These are phyloP conservation scores for Plasmopara muralis DNA, from an alignment of 352 stramenopile genomes.

Conservation along the genomic window DNA sequence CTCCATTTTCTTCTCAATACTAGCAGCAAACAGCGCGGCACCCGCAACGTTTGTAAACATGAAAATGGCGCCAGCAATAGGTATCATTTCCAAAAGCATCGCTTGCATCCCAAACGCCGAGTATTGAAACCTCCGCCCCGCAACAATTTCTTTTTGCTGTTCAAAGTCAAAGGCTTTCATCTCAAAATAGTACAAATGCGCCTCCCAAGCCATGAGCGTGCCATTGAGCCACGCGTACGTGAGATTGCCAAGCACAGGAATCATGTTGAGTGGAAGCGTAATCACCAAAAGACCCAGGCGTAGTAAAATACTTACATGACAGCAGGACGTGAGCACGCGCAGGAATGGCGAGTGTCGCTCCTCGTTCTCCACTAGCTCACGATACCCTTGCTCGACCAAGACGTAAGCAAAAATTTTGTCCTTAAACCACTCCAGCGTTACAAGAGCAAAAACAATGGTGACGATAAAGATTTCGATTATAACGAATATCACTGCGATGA, in stretches of 20 bases:
- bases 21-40: constrained; percentile 46
- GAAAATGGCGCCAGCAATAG: constrained; percentile 40
- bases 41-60: constrained; percentile 54
- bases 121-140: constrained; percentile 35
- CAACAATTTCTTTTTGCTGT: constrained; percentile 40
- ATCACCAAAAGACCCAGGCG: constrained; percentile 40
- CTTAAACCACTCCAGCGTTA: constrained; percentile 37
- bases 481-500: constrained; percentile 42
- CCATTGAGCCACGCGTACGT: constrained; percentile 56
- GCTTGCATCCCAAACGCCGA: constrained; percentile 47
- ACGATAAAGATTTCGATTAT: constrained; percentile 50
- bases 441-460: constrained; percentile 41
- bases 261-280: constrained; percentile 51
- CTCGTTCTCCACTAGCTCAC: constrained; percentile 38
- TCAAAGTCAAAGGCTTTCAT: constrained; percentile 41
- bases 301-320: constrained; percentile 42
- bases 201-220: constrained; percentile 47
- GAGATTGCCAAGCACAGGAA: constrained; percentile 44
- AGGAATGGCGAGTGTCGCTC: constrained; percentile 33
- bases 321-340: constrained; percentile 34
- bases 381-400: constrained; percentile 30
- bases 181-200: constrained; percentile 57
- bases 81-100: constrained; percentile 56
- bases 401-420: constrained; percentile 53
- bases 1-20: constrained; percentile 39